These are phyloP conservation scores for Phytophthora sojae DNA, from an alignment of 352 stramenopile genomes.

Conservation along the genomic window DNA sequence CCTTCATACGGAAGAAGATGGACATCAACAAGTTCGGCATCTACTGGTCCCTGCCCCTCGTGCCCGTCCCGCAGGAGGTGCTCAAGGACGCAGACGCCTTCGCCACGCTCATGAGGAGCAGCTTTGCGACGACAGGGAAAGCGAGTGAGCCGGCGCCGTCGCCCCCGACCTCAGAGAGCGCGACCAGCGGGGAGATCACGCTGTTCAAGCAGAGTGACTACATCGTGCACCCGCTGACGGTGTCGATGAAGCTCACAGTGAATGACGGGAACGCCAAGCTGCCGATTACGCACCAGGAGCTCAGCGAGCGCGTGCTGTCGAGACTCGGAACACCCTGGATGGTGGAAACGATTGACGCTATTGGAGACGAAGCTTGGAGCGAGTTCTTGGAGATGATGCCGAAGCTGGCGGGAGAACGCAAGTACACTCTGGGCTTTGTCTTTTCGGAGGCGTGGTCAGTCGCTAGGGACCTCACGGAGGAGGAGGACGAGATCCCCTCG, in stretches of 20 bases:
- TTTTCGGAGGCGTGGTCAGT: conserved; percentile 88
- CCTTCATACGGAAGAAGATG: conserved; percentile 84
- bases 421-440: conserved; percentile 87
- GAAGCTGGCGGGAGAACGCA: conserved; percentile 69
- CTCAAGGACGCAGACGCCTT: conserved; percentile 70
- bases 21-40: conserved; percentile 84
- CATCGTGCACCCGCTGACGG: conserved; percentile 74
- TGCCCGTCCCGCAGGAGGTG: conserved; percentile 47
- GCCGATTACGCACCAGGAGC: conserved; percentile 79
- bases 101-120: conserved; percentile 73
- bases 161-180: conserved; percentile 4
- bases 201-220: conserved; percentile 70
- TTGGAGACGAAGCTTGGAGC: conserved; percentile 70
- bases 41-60: conserved; percentile 76
- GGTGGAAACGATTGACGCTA: conserved; percentile 76
- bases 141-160: conserved; percentile 11
- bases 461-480: conserved; percentile 73
- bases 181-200: conserved; percentile 3
- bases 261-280: conserved; percentile 85
- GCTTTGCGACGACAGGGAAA: conserved; percentile 42
- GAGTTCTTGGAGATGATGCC: conserved; percentile 82
- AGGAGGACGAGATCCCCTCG: conserved; percentile 80
- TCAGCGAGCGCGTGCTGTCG: conserved; percentile 75
- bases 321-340: conserved; percentile 83
- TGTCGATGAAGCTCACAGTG: conserved; percentile 83